Evolutionary conservation across 345 rosid species (phyloP).

Genomic region (Schrenkiella parvula): DNA sequence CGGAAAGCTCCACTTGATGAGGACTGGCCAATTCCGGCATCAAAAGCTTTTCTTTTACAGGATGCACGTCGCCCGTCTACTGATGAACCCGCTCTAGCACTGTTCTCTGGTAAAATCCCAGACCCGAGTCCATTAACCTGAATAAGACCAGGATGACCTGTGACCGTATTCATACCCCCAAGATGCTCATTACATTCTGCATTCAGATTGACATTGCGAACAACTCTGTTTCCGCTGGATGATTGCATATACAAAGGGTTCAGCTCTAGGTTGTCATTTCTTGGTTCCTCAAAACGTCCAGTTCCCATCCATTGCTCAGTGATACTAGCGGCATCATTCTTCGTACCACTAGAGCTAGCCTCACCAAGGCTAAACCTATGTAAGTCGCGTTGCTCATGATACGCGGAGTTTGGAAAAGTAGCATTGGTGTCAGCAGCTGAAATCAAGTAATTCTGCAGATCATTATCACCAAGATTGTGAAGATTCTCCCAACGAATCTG

Average conservation of each 20-base stretch:
- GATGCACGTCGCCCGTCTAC: constrained; percentile 54
- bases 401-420: constrained; percentile 39
- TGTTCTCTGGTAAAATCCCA: constrained; percentile 38
- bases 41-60: constrained; percentile 78
- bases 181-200: constrained; percentile 50
- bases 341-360: constrained; percentile 39
- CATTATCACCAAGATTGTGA: constrained; percentile 48
- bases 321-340: constrained; percentile 33
- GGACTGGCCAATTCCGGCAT: constrained; percentile 57
- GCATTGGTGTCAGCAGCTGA: constrained; percentile 42
- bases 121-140: constrained; percentile 38
- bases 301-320: constrained; percentile 42
- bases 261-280: constrained; percentile 36
- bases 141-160: constrained; percentile 36
- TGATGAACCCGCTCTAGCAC: constrained; percentile 44
- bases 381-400: constrained; percentile 47
- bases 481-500: constrained; percentile 61
- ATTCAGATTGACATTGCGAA: constrained; percentile 52
- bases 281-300: constrained; percentile 52
- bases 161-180: constrained; percentile 37
- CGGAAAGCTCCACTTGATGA: constrained; percentile 52
- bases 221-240: constrained; percentile 33
- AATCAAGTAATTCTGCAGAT: constrained; percentile 43
- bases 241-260: constrained; percentile 44
- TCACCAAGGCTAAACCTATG: constrained; percentile 47